Conservation (phyloP, 2,329 filamentous ascomycete species). For the Fusarium cyanostomum region DNA sequence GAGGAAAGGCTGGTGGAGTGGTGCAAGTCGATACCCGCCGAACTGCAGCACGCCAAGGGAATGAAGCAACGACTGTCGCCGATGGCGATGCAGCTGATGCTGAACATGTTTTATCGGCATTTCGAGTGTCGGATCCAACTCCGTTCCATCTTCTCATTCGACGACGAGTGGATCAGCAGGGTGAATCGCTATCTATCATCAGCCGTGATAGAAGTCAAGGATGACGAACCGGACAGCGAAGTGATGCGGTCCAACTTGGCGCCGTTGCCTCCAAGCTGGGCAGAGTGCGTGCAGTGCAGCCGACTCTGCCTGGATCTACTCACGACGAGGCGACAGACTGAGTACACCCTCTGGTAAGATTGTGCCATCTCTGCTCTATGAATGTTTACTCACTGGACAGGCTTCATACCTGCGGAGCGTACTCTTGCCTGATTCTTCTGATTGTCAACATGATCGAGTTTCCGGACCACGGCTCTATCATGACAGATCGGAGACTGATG, state of each 20-base stretch:
- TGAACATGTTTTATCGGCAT: conserved; percentile 30
- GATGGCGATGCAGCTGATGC: not conserved
- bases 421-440: conserved; percentile 25
- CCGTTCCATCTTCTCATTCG: conserved; percentile 31
- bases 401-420: conserved; percentile 30
- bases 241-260: conserved; percentile 13
- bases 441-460: conserved; percentile 37
- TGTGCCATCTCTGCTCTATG: rapidly evolving
- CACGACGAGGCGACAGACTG: conserved; percentile 3
- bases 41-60: not conserved
- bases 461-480: conserved; percentile 10
- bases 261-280: conserved; percentile 29
- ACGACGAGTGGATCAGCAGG: conserved; percentile 26
- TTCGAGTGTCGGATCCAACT: conserved; percentile 29
- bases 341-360: conserved; percentile 31
- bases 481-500: conserved; percentile 11
- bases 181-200: conserved; percentile 25
- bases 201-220: conserved; percentile 24
- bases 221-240: conserved; percentile 15
- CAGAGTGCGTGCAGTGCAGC: conserved; percentile 23
- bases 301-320: conserved; percentile 26
- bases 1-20: conserved; percentile 26
- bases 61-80: conserved; percentile 6
- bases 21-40: conserved; percentile 16
- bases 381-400: not conserved